Percentiles rank a stretch among this genome's conserved stretches.
phyloP scores from a whole-genome alignment of 2,329 filamentous ascomycete genomes.

The Teratosphaeria pseudoeucalypti region DNA sequence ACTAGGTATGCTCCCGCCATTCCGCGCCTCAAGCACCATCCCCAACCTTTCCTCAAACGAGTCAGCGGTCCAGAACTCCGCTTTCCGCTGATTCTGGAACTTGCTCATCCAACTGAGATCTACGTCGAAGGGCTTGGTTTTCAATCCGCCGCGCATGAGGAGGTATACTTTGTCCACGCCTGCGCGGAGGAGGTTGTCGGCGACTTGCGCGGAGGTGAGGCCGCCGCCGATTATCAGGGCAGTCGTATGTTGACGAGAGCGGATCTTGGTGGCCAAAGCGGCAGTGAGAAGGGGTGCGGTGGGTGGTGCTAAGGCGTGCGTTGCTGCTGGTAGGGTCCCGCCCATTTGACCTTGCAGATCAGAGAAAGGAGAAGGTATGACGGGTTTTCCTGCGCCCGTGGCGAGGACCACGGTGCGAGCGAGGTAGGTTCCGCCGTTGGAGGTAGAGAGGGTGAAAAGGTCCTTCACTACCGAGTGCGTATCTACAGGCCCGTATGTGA shows the following conservation, averaged over 20 bases:
- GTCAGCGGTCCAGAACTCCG: constrained; percentile 66
- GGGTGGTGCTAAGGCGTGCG: constrained; percentile 45
- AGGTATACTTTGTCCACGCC: constrained; percentile 61
- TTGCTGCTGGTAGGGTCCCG: constrained; percentile 38
- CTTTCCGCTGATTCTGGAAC: constrained; percentile 67
- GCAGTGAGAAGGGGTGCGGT: constrained; percentile 34
- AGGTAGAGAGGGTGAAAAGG: constrained; percentile 55
- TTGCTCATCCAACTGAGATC: constrained; percentile 72
- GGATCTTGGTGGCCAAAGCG: constrained; percentile 44
- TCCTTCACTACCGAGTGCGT: constrained; percentile 36
- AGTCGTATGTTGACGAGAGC: constrained; percentile 43
- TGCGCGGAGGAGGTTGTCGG: constrained; percentile 53
- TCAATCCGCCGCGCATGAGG: constrained; percentile 47
- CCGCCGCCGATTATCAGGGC: constrained; percentile 66
- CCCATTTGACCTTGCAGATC: neutral
- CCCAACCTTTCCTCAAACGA: constrained; percentile 46
- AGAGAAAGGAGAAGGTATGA: constrained; percentile 30
- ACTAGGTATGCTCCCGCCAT: constrained; percentile 68
- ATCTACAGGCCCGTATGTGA: constrained; percentile 45
- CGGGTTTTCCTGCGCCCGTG: constrained; percentile 55
- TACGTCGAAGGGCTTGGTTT: constrained; percentile 67
- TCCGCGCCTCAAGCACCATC: constrained; percentile 55
- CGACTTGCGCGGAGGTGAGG: constrained; percentile 63
- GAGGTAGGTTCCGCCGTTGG: constrained; percentile 39
- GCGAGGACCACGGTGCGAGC: constrained; percentile 58